These are phyloP conservation scores for Fusarium palustre DNA, from an alignment of 2,329 filamentous ascomycete genomes.

Conservation along the genomic window DNA sequence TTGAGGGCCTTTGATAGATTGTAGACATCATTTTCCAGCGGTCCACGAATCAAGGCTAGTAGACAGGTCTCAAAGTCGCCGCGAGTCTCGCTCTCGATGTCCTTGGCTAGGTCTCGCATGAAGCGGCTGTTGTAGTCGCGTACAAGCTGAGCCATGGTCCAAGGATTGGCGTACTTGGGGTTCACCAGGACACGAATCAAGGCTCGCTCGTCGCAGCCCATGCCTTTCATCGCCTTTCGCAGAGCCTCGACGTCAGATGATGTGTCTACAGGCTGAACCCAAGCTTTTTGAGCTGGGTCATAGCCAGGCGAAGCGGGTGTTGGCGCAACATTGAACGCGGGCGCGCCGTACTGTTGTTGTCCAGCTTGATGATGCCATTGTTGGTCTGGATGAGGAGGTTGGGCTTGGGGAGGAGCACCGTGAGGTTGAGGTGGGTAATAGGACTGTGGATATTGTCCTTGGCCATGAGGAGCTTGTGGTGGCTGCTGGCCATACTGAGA, in stretches of 20 bases:
- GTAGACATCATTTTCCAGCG: conserved; percentile 50
- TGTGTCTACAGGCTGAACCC: conserved; percentile 47
- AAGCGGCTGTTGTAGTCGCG: conserved; percentile 51
- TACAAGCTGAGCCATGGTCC: conserved; percentile 50
- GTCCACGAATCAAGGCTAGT: conserved; percentile 49
- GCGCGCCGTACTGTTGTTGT: conserved; percentile 12
- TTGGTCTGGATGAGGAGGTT: conserved; percentile 27
- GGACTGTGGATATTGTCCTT: conserved; percentile 24
- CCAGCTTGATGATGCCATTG: conserved; percentile 41
- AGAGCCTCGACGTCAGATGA: conserved; percentile 47
- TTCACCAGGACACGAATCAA: conserved; percentile 49
- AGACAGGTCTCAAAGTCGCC: conserved; percentile 49
- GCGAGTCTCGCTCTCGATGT: conserved; percentile 51
- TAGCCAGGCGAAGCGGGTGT: conserved; percentile 49
- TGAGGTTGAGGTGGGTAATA: conserved; percentile 34
- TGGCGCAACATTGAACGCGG: conserved; percentile 29
- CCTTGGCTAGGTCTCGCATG: conserved; percentile 50
- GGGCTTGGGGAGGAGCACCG: conserved; percentile 24
- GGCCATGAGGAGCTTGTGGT: conserved; percentile 20
- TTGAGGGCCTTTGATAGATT: conserved; percentile 49
- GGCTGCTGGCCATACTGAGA: conserved; percentile 19
- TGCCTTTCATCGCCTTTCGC: conserved; percentile 53
- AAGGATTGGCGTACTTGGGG: conserved; percentile 50
- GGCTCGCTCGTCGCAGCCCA: conserved; percentile 51
- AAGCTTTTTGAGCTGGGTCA: conserved; percentile 46